phyloP scores from a whole-genome alignment of 2,329 filamentous ascomycete species.

The Colletotrichum tamarilloi region DNA sequence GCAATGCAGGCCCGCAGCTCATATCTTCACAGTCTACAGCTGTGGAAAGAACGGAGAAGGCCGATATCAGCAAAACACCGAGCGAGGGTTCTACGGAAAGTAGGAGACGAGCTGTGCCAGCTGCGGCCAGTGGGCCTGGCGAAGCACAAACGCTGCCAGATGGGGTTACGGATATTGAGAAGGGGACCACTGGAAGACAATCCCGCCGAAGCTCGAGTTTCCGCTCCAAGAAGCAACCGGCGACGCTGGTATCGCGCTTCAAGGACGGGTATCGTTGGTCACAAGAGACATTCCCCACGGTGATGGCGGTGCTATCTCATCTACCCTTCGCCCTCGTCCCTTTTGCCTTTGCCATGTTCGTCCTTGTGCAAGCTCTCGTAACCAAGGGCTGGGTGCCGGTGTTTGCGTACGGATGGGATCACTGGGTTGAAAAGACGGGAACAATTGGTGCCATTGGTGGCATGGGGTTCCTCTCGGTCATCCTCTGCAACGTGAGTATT shows the following conservation, averaged over 20 bases:
- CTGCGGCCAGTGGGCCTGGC: not conserved
- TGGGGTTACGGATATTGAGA: not conserved
- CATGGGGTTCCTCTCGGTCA: conserved; percentile 78
- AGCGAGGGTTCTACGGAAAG: not conserved
- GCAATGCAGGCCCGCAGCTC: conserved; percentile 5
- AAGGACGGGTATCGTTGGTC: conserved; percentile 64
- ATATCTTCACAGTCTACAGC: conserved; percentile 8
- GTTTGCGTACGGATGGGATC: conserved; percentile 79
- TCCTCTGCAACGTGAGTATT: conserved; percentile 76
- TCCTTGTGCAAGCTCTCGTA: conserved; percentile 77
- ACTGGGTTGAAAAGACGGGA: conserved; percentile 77
- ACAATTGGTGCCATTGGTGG: conserved; percentile 76
- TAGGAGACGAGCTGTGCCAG: not conserved
- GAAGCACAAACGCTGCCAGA: not conserved
- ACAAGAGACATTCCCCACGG: conserved; percentile 78
- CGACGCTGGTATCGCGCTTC: conserved; percentile 65
- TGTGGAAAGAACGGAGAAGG: not conserved
- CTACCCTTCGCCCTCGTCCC: conserved; percentile 76
- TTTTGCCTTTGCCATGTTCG: conserved; percentile 80
- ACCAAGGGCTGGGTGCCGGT: conserved; percentile 81
- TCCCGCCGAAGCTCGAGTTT: no score
- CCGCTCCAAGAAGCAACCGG: conserved; percentile 28
- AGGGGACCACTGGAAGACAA: conserved; percentile 18
- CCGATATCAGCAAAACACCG: not conserved
- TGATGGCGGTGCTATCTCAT: conserved; percentile 72